Conservation (phyloP, 1,284 basidiomycete species). For the Malassezia caprae region DNA sequence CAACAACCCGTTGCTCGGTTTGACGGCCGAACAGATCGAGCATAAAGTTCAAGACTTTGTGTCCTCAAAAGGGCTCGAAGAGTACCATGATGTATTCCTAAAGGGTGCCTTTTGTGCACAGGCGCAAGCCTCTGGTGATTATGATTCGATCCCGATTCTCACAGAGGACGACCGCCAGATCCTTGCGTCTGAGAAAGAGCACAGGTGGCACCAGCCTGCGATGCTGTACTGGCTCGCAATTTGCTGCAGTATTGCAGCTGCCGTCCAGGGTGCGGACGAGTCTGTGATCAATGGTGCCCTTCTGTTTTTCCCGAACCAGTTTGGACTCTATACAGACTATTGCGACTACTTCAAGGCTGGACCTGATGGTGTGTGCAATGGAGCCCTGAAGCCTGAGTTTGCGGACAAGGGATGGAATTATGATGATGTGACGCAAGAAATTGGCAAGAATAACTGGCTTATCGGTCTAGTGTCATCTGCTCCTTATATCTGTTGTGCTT, state of each 20-base stretch:
- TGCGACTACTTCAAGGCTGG: slow-evolving; percentile 1
- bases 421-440: slow-evolving; percentile 9
- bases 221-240: slow-evolving; percentile 59
- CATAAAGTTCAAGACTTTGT: slow-evolving; percentile 36
- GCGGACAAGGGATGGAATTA: not conserved
- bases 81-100: slow-evolving; percentile 27
- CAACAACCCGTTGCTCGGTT: slow-evolving; percentile 56
- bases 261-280: slow-evolving; percentile 65
- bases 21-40: slow-evolving; percentile 52
- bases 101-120: slow-evolving; percentile 43
- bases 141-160: slow-evolving; percentile 56
- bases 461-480: slow-evolving; percentile 66
- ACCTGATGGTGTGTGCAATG: slow-evolving; percentile 5
- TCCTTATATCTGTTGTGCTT: slow-evolving; percentile 55
- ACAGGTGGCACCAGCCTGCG: slow-evolving; percentile 52
- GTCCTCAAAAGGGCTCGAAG: slow-evolving; percentile 26
- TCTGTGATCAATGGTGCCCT: slow-evolving; percentile 61
- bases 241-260: slow-evolving; percentile 59
- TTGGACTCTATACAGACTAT: slow-evolving; percentile 53
- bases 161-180: slow-evolving; percentile 56
- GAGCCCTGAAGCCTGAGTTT: not conserved
- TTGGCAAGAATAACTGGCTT: slow-evolving; percentile 56
- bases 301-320: slow-evolving; percentile 53
- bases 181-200: slow-evolving; percentile 54
- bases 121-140: slow-evolving; percentile 43